phyloP scores from a whole-genome alignment of 257 asterid genomes.

The Penstemon barbatus region DNA sequence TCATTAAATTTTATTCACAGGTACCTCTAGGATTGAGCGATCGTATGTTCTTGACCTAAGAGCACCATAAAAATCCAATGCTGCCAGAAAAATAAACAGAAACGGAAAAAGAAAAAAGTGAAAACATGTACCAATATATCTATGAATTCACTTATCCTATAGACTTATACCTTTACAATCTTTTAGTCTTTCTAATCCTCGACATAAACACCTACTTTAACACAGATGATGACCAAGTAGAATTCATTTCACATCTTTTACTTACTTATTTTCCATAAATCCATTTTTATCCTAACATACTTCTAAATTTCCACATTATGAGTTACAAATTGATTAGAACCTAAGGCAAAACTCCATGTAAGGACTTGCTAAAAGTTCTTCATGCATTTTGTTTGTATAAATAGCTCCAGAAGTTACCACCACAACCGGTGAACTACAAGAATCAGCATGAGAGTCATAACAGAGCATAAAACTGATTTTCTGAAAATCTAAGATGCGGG shows the following conservation, averaged over 20 bases:
- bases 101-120: not conserved
- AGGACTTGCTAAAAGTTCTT: not conserved
- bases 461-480: not conserved
- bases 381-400: not conserved
- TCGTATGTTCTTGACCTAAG: constrained; percentile 91
- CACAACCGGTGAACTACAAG: not conserved
- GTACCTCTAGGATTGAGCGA: constrained; percentile 75
- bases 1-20: not conserved
- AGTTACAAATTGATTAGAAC: not conserved
- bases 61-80: constrained; percentile 96
- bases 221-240: not conserved
- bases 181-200: not conserved
- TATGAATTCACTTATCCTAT: not conserved
- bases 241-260: not conserved
- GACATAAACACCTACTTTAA: not conserved
- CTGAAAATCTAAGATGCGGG: not conserved
- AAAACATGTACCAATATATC: not conserved
- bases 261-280: not conserved
- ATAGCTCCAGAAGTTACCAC: not conserved
- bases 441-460: not conserved
- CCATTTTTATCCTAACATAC: not conserved
- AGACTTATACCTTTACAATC: not conserved
- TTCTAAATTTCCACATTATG: not conserved
- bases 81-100: constrained; percentile 44
- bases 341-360: not conserved